Evolutionary conservation across 371 early-diverging fungal genomes (phyloP).

Genomic region (Chytridium lagenaria): DNA sequence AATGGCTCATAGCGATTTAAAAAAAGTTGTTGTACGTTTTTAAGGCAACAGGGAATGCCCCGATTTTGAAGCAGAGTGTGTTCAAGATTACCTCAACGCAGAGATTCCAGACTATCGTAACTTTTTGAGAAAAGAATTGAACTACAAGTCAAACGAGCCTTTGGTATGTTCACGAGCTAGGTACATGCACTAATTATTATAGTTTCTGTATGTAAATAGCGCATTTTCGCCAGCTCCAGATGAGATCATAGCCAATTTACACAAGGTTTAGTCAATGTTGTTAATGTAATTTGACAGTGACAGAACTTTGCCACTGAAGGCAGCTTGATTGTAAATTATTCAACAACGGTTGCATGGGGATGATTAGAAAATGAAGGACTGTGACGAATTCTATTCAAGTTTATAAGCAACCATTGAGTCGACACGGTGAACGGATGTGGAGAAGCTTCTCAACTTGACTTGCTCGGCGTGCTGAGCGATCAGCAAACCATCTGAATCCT

Average conservation of each 20-base stretch:
- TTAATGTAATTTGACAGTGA: not conserved
- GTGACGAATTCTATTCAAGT: not conserved
- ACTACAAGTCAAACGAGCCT: conserved; percentile 75
- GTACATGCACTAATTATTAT: not conserved
- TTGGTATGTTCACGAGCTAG: conserved; percentile 57
- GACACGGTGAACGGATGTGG: conserved; percentile 81
- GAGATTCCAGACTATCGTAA: conserved; percentile 83
- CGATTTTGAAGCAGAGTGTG: conserved; percentile 83
- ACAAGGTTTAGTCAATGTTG: conserved; percentile 63
- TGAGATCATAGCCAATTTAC: conserved; percentile 80
- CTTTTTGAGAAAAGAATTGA: conserved; percentile 84
- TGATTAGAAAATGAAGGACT: conserved; percentile 37
- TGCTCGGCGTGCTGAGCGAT: conserved; percentile 83
- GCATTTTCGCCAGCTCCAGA: conserved; percentile 95
- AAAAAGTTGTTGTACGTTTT: conserved; percentile 91
- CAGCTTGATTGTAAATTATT: conserved; percentile 86
- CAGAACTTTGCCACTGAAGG: conserved; percentile 83
- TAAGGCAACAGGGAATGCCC: conserved; percentile 87
- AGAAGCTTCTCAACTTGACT: conserved; percentile 78
- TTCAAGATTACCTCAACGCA: conserved; percentile 84
- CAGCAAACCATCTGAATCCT: conserved; percentile 77
- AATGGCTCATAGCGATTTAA: not conserved
- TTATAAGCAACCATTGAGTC: conserved; percentile 84
- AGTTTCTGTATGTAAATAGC: conserved; percentile 92
- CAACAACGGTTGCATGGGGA: conserved; percentile 91